Conservation (phyloP, 148 eudicot species). For the Chenopodium quinoa region DNA sequence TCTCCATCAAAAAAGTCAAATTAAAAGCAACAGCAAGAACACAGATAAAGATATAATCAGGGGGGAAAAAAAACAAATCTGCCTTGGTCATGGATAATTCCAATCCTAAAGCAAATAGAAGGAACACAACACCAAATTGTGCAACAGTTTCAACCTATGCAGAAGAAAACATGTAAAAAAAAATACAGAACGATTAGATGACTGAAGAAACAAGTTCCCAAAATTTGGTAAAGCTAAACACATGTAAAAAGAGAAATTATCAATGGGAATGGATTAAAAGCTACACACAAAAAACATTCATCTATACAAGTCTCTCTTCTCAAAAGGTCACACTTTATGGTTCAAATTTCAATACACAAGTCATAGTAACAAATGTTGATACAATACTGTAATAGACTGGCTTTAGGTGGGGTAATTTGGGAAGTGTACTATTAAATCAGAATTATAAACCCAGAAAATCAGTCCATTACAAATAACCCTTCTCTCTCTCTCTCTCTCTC, state of each 20-base stretch:
- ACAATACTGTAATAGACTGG: too few relatives aligned
- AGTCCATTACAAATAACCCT: too few relatives aligned
- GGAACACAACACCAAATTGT: conserved; percentile 98
- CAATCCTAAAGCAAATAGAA: conserved; percentile 95
- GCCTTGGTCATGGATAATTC: conserved; percentile 96
- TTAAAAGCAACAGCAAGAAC: background rate
- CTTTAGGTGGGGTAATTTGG: too few relatives aligned
- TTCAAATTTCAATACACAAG: too few relatives aligned
- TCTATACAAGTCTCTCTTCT: background rate
- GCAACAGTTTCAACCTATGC: conserved; percentile 98
- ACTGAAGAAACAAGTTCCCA: background rate
- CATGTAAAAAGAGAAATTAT: too few relatives aligned
- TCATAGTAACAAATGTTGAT: too few relatives aligned
- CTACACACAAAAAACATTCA: too few relatives aligned
- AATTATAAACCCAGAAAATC: too few relatives aligned
- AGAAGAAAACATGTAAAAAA: conserved; percentile 8
- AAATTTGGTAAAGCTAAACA: background rate
- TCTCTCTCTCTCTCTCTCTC: too few relatives aligned
- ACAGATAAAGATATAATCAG: background rate
- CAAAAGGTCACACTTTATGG: background rate
- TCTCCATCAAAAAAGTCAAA: background rate
- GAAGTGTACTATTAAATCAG: too few relatives aligned
- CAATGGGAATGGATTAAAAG: background rate
- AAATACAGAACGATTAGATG: background rate
- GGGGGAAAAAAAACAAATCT: background rate